Evolutionary conservation across 495 filamentous ascomycete genomes (phyloP), one percentile per base, ranked within the genome.

Genomic region (Penicillium cinerascens): DNA sequence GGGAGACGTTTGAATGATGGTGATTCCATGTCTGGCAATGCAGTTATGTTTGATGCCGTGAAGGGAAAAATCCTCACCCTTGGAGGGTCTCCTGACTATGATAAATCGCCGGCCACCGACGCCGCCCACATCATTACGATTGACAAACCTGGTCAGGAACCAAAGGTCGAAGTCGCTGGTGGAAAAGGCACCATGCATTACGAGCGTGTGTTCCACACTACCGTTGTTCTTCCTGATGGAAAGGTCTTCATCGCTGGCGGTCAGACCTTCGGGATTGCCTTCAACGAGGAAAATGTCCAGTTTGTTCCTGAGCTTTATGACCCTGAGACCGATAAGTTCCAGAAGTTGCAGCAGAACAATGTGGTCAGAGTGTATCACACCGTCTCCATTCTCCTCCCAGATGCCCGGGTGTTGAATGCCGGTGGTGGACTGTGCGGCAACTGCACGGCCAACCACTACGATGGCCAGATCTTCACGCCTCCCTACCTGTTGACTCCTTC

Each of bases 311-410:
- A 85, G 52, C 52, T 82, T 1, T 84, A 69, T 51, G 57, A 78
- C 55, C 82, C 82, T 0, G 51, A 60, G 17, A 74, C 66, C 9
- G 59, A 69, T 38, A 59, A 39, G 11, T 77, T 74, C 58, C 43
- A 58, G 2, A 33, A 44, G 38, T n/a, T 56, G 9, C 25, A 42
- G 9, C 37, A 42, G 8, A 49, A 82, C 35, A 70, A 73, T 22
- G 53, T 73, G 37, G 72, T 76, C 5, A 69, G 83, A 11, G 78
- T 63, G n/a, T 86, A 86, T 60, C 82, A 86, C 52, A 78, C 67
- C 43, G 53, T 77, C 7, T 78, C 75, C 0, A 55, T 86, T 5
- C 75, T 86, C 18, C 64, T 85, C 16, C 78, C 73, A 1, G 81
- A 85, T 47, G 82, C 65, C 9, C 80, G 71, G 1, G 76, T 85